Base-by-base conservation (phyloP, 2,329 filamentous ascomycete genomes). In the Orbilia ellipsospora region DNA sequence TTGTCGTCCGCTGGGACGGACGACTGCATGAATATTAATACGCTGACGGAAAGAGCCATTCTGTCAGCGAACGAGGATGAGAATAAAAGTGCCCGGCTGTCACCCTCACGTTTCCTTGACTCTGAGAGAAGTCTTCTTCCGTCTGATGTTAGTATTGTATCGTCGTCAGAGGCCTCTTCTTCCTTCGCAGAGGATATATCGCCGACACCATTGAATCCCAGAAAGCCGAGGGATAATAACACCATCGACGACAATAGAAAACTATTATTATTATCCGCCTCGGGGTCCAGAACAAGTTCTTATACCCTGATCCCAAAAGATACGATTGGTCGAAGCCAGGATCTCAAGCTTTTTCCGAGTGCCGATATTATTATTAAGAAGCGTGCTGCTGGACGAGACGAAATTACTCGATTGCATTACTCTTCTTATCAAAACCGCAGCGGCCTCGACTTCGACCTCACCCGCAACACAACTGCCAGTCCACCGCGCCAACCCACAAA, bases 11-110 rank as follows among this genome's bases (percentile, higher is more conserved):
- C 64, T 68, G 67, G 59, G 44, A 48, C 16, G 59, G 59, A 74
- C 42, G 44, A 36, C 51, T 74, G 70, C 63, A 74, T 64, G 62
- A 56, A 73, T 50, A 56, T 57, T 65, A 36, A 51, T 63, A 63
- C 63, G 67, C 70, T 64, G 52, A 36, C 31, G 31, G 31, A 36
- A 10, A 7, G 31, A 36, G 31, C 31, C 31, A 36, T 36, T 55
- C 28, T n/a, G 72, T 69, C 64, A 75, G 64, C 72, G 57, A 36
- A 36, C 31, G 6, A 42, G 23, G 23, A 2, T 4, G 62, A 42
- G 63, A 59, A 75, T 75, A 75, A 75, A 75, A 75, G 40, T 75
- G 45, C 72, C 64, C 56, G 60, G 54, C 8, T 36, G 31, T 36
- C 64, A n/a, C 54, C 72, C 72, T 69, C 72, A 42, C 18, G 28